Evolutionary conservation across 257 asterid genomes (phyloP).

Genomic region (Prunella vulgaris): DNA sequence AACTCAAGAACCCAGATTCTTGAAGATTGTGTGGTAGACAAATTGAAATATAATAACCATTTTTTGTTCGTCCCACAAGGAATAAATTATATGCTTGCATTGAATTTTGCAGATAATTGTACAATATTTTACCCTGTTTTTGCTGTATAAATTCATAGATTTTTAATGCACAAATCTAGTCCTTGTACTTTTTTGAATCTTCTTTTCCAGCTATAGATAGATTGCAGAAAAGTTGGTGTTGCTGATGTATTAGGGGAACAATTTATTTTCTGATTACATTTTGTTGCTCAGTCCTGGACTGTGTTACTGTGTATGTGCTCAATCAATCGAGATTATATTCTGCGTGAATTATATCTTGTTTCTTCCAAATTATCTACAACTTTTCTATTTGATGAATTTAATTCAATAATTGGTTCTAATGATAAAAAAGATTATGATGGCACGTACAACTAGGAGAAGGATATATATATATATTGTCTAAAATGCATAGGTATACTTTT

Average conservation of each 20-base stretch:
- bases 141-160: slow-evolving; percentile 7
- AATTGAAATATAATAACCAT: slow-evolving; percentile 1
- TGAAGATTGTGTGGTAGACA: slow-evolving; percentile 18
- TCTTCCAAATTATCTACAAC: too few species aligned
- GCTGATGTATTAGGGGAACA: background rate
- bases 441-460: background rate
- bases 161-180: background rate
- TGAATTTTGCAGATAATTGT: slow-evolving; percentile 18
- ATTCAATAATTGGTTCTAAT: background rate
- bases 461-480: too few species aligned
- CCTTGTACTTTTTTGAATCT: background rate
- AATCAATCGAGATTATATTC: too few species aligned
- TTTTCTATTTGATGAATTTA: background rate
- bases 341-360: too few species aligned
- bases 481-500: too few species aligned
- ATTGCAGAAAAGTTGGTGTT: slow-evolving; percentile 21
- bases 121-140: slow-evolving; percentile 19
- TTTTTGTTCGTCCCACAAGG: slow-evolving; percentile 5
- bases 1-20: background rate
- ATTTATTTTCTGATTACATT: background rate
- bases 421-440: background rate
- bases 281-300: background rate
- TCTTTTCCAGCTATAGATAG: slow-evolving; percentile 6
- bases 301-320: too few species aligned
- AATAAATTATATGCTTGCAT: slow-evolving; percentile 18